Evolutionary conservation across 805 yeast species (phyloP), one percentile per base, ranked within the genome.

Genomic region (Suhomyces prunicola): DNA sequence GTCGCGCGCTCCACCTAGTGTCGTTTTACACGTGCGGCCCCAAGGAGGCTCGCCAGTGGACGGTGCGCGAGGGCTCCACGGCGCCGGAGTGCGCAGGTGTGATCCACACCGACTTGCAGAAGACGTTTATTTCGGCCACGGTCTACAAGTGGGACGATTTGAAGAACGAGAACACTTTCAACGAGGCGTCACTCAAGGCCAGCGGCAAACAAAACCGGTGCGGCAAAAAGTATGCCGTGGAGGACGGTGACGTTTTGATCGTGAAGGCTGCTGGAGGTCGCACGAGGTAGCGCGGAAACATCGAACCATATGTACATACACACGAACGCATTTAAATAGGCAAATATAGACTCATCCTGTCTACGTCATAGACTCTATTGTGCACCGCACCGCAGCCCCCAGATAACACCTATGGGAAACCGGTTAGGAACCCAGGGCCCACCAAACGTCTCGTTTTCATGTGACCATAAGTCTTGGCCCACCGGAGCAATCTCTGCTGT

Each of bases 41-140:
- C 24, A 76, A 79, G 49, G 97, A 91, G 70, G 92, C 88, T 8
- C 77, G 93, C 63, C 96, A 91, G 68, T 91, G 97, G 97, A 87
- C 91, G 15, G 78, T 91, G 51, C 79, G 92, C 65, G 76, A 77
- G 49, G 89, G 90, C 29, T 80, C 87, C 15, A 80, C 83, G 36
- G 96, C 96, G 1, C 92, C 93, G 39, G 88, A 88, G 57, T 97
- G 96, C 2, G 97, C 97, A 0, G 96, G 92, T 22, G 86, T 87
- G 33, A 91, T 91, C 54, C 97, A 91, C 67, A 87, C 90, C 6
- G 97, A 90, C 67, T 72, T 90, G 51, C 85, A 87, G 71, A 82
- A 85, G 62, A 88, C 96, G 0, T 91, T 91, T 66, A 83, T 91
- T 46, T 81, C 83, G 64, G 96, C 94, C 8, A 84, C 85, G 53